Evolutionary conservation across 202 grass and related monocot genomes (phyloP).

Genomic region (Bolboschoenoplectus hybrid): DNA sequence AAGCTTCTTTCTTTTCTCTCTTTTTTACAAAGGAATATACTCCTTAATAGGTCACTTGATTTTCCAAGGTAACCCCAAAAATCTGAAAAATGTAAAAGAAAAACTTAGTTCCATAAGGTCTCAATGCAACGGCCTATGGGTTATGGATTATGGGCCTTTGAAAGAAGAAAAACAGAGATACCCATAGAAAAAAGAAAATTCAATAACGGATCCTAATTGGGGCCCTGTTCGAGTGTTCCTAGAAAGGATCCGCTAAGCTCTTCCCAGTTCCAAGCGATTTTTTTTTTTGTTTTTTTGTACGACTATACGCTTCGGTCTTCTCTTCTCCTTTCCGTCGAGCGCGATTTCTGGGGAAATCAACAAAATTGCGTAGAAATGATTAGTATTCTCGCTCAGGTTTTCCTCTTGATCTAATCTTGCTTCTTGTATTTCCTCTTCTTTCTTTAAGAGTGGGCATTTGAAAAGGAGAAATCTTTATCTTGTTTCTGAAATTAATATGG

Average conservation of each 20-base stretch:
- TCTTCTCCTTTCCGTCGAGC: background rate
- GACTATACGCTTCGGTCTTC: background rate
- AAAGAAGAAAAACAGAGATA: background rate
- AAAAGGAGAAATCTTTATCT: background rate
- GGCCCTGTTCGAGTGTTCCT: background rate
- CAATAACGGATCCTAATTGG: background rate
- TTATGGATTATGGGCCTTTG: background rate
- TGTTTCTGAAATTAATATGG: background rate
- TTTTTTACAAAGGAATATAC: background rate
- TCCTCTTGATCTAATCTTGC: background rate
- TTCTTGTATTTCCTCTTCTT: background rate
- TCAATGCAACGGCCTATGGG: background rate
- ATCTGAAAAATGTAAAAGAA: background rate
- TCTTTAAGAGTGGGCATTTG: background rate
- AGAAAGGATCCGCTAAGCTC: background rate
- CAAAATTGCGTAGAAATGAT: slow-evolving; percentile 41
- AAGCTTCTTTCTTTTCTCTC: background rate
- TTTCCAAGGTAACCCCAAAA: background rate
- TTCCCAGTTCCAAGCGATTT: background rate
- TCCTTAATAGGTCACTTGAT: background rate
- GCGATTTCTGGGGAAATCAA: background rate
- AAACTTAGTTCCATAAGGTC: background rate
- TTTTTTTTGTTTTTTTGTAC: background rate
- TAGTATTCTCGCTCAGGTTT: slow-evolving; percentile 52
- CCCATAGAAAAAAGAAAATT: background rate